Conservation (phyloP, 139 green algal genomes). For the Chlamydomonas asymmetrica region DNA sequence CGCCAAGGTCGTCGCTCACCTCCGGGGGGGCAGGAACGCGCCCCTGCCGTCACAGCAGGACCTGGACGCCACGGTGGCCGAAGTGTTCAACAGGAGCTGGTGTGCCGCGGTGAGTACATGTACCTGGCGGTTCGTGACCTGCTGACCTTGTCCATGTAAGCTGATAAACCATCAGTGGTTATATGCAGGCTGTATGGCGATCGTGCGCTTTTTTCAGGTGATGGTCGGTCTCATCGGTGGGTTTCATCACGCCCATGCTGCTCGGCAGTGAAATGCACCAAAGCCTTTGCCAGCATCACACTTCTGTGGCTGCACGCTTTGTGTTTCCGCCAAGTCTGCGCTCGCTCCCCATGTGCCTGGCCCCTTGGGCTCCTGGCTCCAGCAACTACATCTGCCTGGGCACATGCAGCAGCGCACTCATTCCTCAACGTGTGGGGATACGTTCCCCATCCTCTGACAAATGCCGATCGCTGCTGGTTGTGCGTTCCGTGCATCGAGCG, state of each 20-base stretch:
- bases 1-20: neutral
- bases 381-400: neutral
- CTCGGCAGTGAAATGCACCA: too few species aligned
- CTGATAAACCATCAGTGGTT: too few species aligned
- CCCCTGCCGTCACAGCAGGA: neutral
- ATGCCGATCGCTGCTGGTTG: neutral
- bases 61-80: neutral
- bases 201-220: too few species aligned
- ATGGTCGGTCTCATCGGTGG: too few species aligned
- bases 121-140: neutral
- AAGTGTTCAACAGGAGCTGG: neutral
- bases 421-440: neutral
- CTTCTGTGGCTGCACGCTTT: too few species aligned
- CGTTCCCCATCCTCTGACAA: neutral
- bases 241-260: too few species aligned
- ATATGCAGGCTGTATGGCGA: too few species aligned
- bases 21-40: neutral
- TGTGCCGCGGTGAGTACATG: neutral
- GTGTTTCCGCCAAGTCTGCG: too few species aligned
- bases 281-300: too few species aligned
- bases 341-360: neutral
- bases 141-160: too few species aligned
- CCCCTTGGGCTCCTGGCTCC: neutral
- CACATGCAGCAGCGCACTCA: neutral
- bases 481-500: neutral